Evolutionary conservation across 345 rosid species (phyloP).

Genomic region (Lenwebbia sp.): DNA sequence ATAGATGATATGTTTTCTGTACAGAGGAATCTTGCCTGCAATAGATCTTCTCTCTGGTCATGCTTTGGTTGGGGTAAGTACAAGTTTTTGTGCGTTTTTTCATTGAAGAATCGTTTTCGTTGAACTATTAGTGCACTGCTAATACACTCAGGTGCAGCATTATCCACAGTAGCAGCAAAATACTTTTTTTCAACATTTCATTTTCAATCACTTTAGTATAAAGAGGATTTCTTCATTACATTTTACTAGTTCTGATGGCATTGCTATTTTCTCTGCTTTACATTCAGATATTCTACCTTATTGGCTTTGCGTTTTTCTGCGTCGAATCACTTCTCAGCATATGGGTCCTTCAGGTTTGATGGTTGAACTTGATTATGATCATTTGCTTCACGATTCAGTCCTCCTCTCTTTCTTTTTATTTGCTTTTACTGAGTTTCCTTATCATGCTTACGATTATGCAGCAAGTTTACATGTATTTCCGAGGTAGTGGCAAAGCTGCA

Average conservation of each 20-base stretch:
- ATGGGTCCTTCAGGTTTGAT: constrained; percentile 93
- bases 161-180: not conserved
- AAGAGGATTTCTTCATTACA: not conserved
- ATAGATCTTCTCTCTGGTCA: constrained; percentile 41
- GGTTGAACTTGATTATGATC: not conserved
- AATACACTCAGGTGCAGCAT: not conserved
- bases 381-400: not conserved
- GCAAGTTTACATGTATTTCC: constrained; percentile 72
- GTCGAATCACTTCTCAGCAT: constrained; percentile 79
- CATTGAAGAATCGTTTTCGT: not conserved
- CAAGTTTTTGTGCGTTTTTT: not conserved
- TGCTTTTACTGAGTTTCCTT: not conserved
- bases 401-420: not conserved
- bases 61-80: constrained; percentile 73
- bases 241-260: not conserved
- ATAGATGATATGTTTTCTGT: constrained; percentile 11
- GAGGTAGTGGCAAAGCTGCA: constrained; percentile 48
- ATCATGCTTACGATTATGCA: constrained; percentile 20
- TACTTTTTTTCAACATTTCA: not conserved
- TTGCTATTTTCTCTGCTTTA: not conserved
- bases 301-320: constrained; percentile 73
- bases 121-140: not conserved
- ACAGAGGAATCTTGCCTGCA: constrained; percentile 94
- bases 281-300: constrained; percentile 74
- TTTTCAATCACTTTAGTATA: not conserved